Evolutionary conservation across 2,329 filamentous ascomycete genomes (phyloP), one percentile per base, ranked within the genome.

Genomic region (Thielaviopsis ethacetica): DNA sequence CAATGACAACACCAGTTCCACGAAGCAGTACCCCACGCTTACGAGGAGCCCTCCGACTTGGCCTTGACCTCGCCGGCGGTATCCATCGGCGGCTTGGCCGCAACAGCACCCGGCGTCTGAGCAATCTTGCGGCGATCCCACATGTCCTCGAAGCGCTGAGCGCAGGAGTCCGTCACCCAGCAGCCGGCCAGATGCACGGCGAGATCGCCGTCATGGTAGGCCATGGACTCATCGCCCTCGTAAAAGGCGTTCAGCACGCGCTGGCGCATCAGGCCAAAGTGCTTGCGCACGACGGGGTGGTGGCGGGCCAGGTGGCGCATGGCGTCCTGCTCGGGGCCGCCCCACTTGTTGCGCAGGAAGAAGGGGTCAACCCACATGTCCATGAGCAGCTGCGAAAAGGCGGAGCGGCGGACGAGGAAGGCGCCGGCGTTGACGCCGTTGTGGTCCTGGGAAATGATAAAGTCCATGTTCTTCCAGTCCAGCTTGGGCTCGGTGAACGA

Each of bases 351-450:
- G 56, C 57, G 60, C 12, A 61, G 49, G 49, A 59, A 56, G 57
- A 61, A 61, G 24, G 60, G 60, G 17, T 61, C 60, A 19, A 56
- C 56, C 60, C 60, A 61, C 54, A 61, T 57, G 24, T 61, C 60
- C 60, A 61, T 57, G n/a, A 61, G 54, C 17, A 61, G 24, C 56
- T 61, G 57, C 12, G 54, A 59, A 21, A 61, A 59, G 21, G n/a
- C 44, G 10, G 56, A 59, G 49, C 60, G 60, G 34, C 60, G 60
- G 44, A 61, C 54, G 4, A 61, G 54, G 49, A 61, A 61, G 50
- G 53, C 53, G 22, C 60, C 60, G n/a, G 60, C 60, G 24, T 61
- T 61, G n/a, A 61, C 19, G n/a, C 60, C 60, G 47, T 61, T 61
- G 60, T 61, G 60, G 26, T 61, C 60, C 53, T 61, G 60, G 1